Evolutionary conservation across 208 protist species (phyloP).

Genomic region (Trypanosoma rangeli): DNA sequence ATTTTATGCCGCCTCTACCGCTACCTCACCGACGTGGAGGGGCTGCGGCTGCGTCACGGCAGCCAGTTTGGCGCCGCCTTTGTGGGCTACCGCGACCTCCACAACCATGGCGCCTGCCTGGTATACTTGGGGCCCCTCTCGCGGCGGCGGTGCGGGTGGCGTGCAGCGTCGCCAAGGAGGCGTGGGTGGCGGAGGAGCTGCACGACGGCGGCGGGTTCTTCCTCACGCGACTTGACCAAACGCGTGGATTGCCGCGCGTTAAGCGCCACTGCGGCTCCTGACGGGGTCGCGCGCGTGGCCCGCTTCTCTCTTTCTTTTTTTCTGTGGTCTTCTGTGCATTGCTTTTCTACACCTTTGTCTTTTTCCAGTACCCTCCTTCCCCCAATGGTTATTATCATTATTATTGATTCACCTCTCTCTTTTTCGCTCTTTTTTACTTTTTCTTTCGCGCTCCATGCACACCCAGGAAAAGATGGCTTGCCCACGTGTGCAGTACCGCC

Average conservation of each 20-base stretch:
- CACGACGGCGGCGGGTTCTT: conserved; percentile 2
- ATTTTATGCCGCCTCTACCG: conserved; percentile 47
- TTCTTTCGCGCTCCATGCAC: not conserved
- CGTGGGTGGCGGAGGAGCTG: conserved; percentile 26
- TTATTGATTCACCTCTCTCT: too few relatives aligned
- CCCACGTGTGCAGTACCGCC: conserved; percentile 76
- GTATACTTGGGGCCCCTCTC: conserved; percentile 54
- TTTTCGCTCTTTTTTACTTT: too few relatives aligned
- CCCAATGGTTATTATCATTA: too few relatives aligned
- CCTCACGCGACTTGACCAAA: not conserved
- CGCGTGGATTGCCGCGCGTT: not conserved
- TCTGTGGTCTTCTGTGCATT: not conserved
- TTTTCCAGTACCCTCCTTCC: not conserved
- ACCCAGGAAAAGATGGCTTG: conserved; percentile 41
- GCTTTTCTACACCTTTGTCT: not conserved
- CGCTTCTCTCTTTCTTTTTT: conserved; percentile 14
- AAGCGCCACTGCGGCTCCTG: conserved; percentile 37
- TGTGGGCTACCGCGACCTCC: conserved; percentile 47
- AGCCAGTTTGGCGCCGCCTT: conserved; percentile 68
- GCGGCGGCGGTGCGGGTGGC: conserved; percentile 47
- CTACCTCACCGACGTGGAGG: conserved; percentile 37
- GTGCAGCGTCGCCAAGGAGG: conserved; percentile 56
- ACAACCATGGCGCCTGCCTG: conserved; percentile 49
- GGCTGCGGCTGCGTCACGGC: conserved; percentile 56
- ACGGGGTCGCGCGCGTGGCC: not conserved